Percentiles rank a stretch among this genome's conserved stretches.
Conservation (phyloP, 2,329 filamentous ascomycete species). For the Diplodia intermedia region DNA sequence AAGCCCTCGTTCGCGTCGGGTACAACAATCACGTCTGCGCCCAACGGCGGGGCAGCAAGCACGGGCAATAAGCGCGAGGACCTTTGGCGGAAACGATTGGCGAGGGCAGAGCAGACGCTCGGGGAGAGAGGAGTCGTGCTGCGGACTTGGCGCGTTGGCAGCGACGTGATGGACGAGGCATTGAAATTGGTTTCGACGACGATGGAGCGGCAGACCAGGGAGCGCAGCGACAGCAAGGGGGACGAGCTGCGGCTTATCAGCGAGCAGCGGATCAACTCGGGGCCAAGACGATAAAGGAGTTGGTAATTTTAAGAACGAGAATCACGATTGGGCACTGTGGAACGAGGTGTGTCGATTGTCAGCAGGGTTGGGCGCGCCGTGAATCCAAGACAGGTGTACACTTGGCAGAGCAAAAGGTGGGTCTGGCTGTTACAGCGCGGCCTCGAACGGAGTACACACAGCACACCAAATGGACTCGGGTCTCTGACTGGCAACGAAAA, state of each 20-base stretch:
- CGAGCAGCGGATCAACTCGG: conserved; percentile 26
- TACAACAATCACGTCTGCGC: conserved; percentile 10
- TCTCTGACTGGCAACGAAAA: conserved; percentile 18
- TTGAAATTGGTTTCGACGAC: conserved; percentile 67
- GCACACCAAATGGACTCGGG: not conserved
- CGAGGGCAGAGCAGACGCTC: conserved; percentile 68
- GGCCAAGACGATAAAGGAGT: conserved; percentile 22
- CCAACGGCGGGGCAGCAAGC: conserved; percentile 34
- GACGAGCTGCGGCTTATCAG: conserved; percentile 28
- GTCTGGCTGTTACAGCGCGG: conserved; percentile 16
- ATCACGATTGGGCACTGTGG: conserved; percentile 21
- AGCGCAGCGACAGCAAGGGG: conserved; percentile 32
- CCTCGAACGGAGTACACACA: conserved; percentile 17
- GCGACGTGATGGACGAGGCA: conserved; percentile 72
- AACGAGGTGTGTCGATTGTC: conserved; percentile 23
- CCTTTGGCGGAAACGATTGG: conserved; percentile 73
- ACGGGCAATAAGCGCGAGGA: conserved; percentile 70
- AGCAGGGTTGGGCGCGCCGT: conserved; percentile 17
- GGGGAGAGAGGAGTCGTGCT: conserved; percentile 70
- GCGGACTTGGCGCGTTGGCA: conserved; percentile 75
- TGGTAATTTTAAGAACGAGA: conserved; percentile 26
- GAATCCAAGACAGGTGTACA: conserved; percentile 15
- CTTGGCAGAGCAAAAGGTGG: conserved; percentile 21
- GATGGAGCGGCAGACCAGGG: conserved; percentile 24
- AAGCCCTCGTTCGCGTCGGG: conserved; percentile 19